A percentile compares a stretch with the other conserved stretches of the same genome.
Evolutionary conservation across 2,329 filamentous ascomycete genomes (phyloP).

Genomic region (Diaporthe longicolla): DNA sequence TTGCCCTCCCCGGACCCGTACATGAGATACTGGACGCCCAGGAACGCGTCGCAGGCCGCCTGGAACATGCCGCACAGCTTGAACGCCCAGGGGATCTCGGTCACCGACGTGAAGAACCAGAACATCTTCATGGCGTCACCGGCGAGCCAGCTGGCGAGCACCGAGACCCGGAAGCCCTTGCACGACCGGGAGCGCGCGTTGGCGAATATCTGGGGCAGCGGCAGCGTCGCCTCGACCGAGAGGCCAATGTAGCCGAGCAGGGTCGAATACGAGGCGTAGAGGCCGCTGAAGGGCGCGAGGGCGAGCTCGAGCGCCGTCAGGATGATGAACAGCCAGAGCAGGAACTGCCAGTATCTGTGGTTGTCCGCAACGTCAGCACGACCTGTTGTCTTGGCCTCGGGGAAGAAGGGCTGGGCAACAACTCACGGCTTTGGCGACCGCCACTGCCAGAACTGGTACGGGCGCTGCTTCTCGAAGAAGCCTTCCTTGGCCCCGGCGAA

Average conservation of each 20-base stretch:
- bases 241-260: slow-evolving; percentile 82
- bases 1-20: slow-evolving; percentile 68
- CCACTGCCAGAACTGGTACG: slow-evolving; percentile 90
- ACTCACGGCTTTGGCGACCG: slow-evolving; percentile 75
- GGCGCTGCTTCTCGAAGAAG: slow-evolving; percentile 64
- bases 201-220: slow-evolving; percentile 81
- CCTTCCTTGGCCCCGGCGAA: slow-evolving; percentile 69
- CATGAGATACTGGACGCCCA: slow-evolving; percentile 81
- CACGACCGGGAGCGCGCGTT: slow-evolving; percentile 79
- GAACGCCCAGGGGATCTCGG: slow-evolving; percentile 81
- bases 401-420: not conserved
- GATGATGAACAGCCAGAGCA: slow-evolving; percentile 75
- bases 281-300: slow-evolving; percentile 67
- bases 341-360: slow-evolving; percentile 81
- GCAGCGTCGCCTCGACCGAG: slow-evolving; percentile 84
- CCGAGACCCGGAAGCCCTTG: slow-evolving; percentile 82
- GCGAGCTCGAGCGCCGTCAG: slow-evolving; percentile 77
- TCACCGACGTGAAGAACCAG: slow-evolving; percentile 82
- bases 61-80: slow-evolving; percentile 88
- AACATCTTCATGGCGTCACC: slow-evolving; percentile 92
- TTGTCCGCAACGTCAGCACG: slow-evolving; percentile 46
- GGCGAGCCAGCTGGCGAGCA: slow-evolving; percentile 82
- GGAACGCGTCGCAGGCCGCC: slow-evolving; percentile 79
- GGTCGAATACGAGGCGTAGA: slow-evolving; percentile 77
- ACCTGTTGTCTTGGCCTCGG: not conserved